Base-by-base conservation (phyloP, 164 flowering plant species). In the Platanus orientalis region DNA sequence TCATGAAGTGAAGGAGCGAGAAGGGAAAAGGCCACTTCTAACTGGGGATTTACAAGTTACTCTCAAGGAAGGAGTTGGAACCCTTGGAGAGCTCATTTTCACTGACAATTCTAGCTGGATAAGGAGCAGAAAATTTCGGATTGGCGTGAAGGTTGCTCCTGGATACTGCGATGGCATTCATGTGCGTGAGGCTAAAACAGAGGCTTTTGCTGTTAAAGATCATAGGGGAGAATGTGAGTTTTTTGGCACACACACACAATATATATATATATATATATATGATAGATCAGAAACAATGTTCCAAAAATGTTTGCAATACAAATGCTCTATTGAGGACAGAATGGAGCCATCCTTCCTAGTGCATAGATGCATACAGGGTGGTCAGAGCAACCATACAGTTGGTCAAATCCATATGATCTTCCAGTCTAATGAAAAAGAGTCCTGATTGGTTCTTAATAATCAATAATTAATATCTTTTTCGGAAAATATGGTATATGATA, bases 31-130 rank as follows among this genome's bases (percentile, higher is more conserved):
- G 53, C 96, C 96, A 2, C 71, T 89, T 66, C 58, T 89, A 63
- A 76, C 83, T 29, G 96, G 92, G 47, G 86, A 81, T 42, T 63
- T 81, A 29, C 72, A 69, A 21, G 69, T 89, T 21, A 42, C 58
- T 9, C 79, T 89, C 36, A 75, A 75, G 54, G 76, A 79, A 40
- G 96, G 96, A 17, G 74, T 86, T 6, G 92, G 88, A n/a, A 78
- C 79, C 49, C 63, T 86, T 2, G 88, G 84, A 30, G 85, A 89
- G 45, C 75, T 86, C 52, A 68, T 64, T 49, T 86, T 86, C 66
- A 83, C 96, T 3, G 92, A 89, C 73, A 86, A 86, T 67, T 86
- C 96, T 23, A 86, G 88, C 66, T 89, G 90, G 90, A 80, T 76
- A 54, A 74, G 90, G 66, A 78, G 87, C 69, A 76, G 90, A 65